These are phyloP conservation scores for Phytomonas sp. DNA, from an alignment of 208 protist species.

Conservation along the genomic window DNA sequence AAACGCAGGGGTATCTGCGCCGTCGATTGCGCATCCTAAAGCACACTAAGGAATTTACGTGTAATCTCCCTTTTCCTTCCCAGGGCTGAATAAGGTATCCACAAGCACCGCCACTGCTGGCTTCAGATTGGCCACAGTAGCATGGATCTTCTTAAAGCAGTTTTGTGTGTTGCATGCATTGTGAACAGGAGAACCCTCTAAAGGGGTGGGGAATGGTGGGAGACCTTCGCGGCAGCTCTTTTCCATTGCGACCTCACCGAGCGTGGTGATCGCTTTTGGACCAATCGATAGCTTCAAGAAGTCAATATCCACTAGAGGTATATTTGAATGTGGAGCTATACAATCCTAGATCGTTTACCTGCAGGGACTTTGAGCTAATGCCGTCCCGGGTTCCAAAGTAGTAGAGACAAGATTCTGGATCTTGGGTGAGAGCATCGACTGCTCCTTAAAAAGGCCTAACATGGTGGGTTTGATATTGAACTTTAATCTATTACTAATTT, in stretches of 20 bases:
- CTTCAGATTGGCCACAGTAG: background rate
- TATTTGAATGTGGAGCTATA: background rate
- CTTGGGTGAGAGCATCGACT: background rate
- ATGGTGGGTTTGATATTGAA: background rate
- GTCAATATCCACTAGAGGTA: background rate
- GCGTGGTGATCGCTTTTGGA: background rate
- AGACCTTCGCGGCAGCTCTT: background rate
- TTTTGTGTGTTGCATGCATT: background rate
- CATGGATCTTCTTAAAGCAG: background rate
- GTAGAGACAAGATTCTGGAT: background rate
- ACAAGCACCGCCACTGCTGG: background rate
- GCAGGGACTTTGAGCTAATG: background rate
- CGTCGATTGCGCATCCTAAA: background rate
- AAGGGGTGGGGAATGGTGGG: background rate
- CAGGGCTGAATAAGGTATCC: background rate
- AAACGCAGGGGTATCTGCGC: background rate
- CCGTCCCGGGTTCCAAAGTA: background rate
- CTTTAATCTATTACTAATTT: background rate
- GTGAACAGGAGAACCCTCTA: background rate
- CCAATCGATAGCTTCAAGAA: background rate
- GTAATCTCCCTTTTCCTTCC: background rate
- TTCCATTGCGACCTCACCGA: background rate
- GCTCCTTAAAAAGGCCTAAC: background rate
- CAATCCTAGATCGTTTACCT: background rate
- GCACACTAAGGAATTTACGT: background rate